Percentiles rank a stretch among this genome's conserved stretches.
These are phyloP conservation scores for Yamadazyma friedrichii DNA, from an alignment of 1,139 yeast genomes.

Conservation along the genomic window DNA sequence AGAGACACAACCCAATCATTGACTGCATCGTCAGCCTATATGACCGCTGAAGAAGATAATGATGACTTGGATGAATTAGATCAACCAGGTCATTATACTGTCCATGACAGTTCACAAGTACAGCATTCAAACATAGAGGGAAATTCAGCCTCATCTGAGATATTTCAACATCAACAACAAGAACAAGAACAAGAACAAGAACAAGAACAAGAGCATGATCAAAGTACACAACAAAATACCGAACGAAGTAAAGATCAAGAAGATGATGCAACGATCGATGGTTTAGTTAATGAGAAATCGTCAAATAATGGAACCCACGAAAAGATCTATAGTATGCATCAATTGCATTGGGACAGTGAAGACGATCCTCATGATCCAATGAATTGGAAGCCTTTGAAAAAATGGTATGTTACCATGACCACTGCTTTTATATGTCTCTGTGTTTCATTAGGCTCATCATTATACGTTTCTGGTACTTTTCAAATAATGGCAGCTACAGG, in stretches of 20 bases:
- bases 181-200: not conserved
- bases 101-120: not conserved
- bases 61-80: constrained; percentile 4
- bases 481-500: constrained; percentile 46
- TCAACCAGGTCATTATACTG: not conserved
- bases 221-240: no score
- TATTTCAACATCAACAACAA: not conserved
- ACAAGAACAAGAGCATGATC: not conserved
- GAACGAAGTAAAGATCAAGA: not conserved
- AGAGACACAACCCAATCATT: constrained; percentile 14
- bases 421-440: constrained; percentile 64
- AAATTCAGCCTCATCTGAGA: not conserved
- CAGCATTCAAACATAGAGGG: not conserved
- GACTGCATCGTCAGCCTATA: constrained; percentile 28
- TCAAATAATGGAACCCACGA: not conserved
- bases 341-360: constrained; percentile 62
- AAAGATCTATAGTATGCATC: constrained; percentile 12
- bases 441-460: constrained; percentile 69
- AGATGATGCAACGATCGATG: not conserved
- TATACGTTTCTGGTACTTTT: constrained; percentile 61
- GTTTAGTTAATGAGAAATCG: not conserved
- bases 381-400: constrained; percentile 63
- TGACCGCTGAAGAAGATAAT: constrained; percentile 34
- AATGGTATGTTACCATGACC: constrained; percentile 63
- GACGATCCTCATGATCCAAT: constrained; percentile 61